Evolutionary conservation across 2,329 filamentous ascomycete species (phyloP), one percentile per base, ranked within the genome.

Genomic region (Xylaria hypoxylon): DNA sequence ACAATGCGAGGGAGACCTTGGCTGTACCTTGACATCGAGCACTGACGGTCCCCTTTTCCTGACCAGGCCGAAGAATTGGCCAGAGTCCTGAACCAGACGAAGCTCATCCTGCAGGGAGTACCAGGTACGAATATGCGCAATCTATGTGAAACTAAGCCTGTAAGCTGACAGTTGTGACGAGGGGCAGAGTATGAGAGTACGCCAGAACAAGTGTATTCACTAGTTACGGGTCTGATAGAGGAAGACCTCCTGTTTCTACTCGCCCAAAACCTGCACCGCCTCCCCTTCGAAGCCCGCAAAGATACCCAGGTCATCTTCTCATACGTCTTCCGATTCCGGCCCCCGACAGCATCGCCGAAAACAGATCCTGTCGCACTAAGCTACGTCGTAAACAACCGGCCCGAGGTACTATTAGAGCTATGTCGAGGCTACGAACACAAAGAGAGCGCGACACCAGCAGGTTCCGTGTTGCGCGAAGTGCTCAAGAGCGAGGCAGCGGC

Each of bases 271-370:
- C 91, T 99, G 51, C 89, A 93, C 80, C 88, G 90, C 58, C 87
- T 99, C 4, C 94, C 95, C 0, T 99, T 99, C 83, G 96, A 99
- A 82, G 93, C 94, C 42, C 90, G 95, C 76, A 98, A 97, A 83
- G 95, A 97, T 77, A 92, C 93, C 13, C 95, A 97, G 78, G 92
- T 96, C 69, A 96, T 97, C 77, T 96, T 98, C 82, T 97, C 94
- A 45, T 96, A 95, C 79, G 92, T 96, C 72, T 93, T 97, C 78
- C 92, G 94, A 71, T 97, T 96, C 84, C 92, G 92, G 70, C 91
- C 91, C 5, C 84, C 88, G 47, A 87, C 86, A 48, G 87, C 86
- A 1, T 88, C 90, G 22, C 84, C 87, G 13, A 89, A 89, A 75
- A 87, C 85, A 71, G 93, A 96, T 68, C 93, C 94, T 0, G 88